Evolutionary conservation across 2,329 filamentous ascomycete species (phyloP).

Genomic region (Calonectria naviculata): DNA sequence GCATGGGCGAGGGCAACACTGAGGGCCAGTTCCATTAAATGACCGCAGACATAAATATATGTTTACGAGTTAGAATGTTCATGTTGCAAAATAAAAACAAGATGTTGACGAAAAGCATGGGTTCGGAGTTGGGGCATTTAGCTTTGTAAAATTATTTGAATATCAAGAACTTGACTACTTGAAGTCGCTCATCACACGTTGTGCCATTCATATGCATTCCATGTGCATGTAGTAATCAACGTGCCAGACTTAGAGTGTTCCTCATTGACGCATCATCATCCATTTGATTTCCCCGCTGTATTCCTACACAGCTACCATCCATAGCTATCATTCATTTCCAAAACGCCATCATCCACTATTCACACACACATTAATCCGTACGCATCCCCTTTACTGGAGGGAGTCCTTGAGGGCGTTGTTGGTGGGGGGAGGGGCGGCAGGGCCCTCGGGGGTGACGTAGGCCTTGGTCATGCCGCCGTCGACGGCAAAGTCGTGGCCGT

Average conservation of each 20-base stretch:
- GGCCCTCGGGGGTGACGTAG: slow-evolving; percentile 78
- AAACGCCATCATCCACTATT: slow-evolving; percentile 17
- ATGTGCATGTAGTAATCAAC: not conserved
- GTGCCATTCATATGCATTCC: not conserved
- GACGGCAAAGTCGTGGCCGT: slow-evolving; percentile 91
- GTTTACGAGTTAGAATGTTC: too few relatives aligned
- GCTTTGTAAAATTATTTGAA: slow-evolving; percentile 31
- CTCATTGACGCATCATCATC: not conserved
- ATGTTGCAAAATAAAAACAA: not conserved
- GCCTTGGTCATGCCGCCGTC: slow-evolving; percentile 97
- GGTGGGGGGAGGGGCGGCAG: slow-evolving; percentile 61
- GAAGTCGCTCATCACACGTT: not conserved
- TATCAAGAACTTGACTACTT: slow-evolving; percentile 18
- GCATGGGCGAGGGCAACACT: slow-evolving; percentile 95
- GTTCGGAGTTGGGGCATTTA: slow-evolving; percentile 38
- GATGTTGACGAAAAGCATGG: slow-evolving; percentile 33
- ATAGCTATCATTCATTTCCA: not conserved
- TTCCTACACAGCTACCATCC: not conserved
- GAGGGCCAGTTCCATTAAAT: slow-evolving; percentile 72
- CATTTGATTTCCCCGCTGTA: slow-evolving; percentile 22
- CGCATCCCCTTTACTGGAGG: slow-evolving; percentile 46
- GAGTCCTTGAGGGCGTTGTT: slow-evolving; percentile 69
- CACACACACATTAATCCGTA: slow-evolving; percentile 4
- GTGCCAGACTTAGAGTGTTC: not conserved
- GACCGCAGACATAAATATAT: not conserved